A percentile compares a stretch with the other conserved stretches of the same genome.
Evolutionary conservation across 306 rosid genomes (phyloP).

Genomic region (Cyamopsis tetragonoloba): DNA sequence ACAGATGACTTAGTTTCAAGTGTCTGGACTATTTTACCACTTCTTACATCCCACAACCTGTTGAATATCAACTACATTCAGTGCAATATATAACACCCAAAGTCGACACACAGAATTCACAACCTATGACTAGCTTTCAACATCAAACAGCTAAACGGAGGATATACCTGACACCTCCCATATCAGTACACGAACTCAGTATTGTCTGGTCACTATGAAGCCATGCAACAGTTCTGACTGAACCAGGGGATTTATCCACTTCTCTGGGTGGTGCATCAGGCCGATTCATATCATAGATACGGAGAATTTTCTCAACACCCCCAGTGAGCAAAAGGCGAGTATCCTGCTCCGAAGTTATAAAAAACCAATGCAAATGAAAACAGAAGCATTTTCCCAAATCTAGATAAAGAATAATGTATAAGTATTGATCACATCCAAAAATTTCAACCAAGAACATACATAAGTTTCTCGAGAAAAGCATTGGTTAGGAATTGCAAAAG

Average conservation of each 20-base stretch:
- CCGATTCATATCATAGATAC: slow-evolving; percentile 86
- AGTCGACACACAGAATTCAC: background rate
- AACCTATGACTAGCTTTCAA: slow-evolving; percentile 1
- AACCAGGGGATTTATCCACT: slow-evolving; percentile 95
- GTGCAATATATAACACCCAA: background rate
- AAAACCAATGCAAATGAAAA: slow-evolving; percentile 11
- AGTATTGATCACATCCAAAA: background rate
- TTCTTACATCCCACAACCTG: slow-evolving; percentile 97
- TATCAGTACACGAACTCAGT: slow-evolving; percentile 91
- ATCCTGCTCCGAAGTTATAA: slow-evolving; percentile 52
- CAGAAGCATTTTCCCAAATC: background rate
- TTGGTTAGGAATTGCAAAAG: background rate
- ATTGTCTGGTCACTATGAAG: slow-evolving; percentile 96
- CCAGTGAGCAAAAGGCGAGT: slow-evolving; percentile 89
- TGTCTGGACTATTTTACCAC: slow-evolving; percentile 84
- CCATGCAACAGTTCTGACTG: slow-evolving; percentile 92
- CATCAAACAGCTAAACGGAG: background rate
- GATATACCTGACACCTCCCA: slow-evolving; percentile 91
- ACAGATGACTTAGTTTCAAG: slow-evolving; percentile 89
- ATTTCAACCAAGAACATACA: background rate
- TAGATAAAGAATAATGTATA: background rate
- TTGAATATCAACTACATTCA: slow-evolving; percentile 25
- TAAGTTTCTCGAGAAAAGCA: background rate
- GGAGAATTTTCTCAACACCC: slow-evolving; percentile 86
- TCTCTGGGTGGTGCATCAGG: slow-evolving; percentile 95